Evolutionary conservation across 306 rosid genomes (phyloP), one percentile per base, ranked within the genome.

Genomic region (Gastrolobium villosum): DNA sequence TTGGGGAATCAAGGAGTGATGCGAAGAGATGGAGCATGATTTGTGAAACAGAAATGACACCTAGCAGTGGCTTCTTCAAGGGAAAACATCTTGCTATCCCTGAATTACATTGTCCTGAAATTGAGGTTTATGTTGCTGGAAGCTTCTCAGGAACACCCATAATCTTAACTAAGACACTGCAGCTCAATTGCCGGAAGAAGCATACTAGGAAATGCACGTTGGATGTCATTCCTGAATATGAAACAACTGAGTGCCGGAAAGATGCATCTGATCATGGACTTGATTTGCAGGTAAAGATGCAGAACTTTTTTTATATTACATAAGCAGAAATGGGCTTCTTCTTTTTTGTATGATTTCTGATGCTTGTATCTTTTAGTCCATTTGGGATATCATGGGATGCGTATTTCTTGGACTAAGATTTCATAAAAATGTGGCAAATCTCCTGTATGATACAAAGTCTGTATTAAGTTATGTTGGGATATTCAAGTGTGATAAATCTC

Each of bases 81-180:
- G 93, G 91, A 15, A 93, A 88, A 81, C 89, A 86, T 66, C 81
- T 84, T 74, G 76, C 52, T 69, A 83, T 83, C 39, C 35, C 87
- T 5, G 92, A 88, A 70, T 70, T 74, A n/a, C 41, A 72, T 49
- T 59, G 78, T 70, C 92, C 98, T 52, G 81, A 86, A 43, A 90
- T 93, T 56, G 99, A 96, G 90, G 96, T 96, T 76, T 95, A 95
- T 72, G 81, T 95, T 55, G 92, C 99, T 31, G 98, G 99, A n/a
- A 76, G 88, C 82, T 93, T 84, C 86, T 83, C 90, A 9, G 94
- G 96, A 71, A 85, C 79, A 20, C 99, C 97, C 0, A 78, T 93
- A 70, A 88, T 93, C 88, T 88, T 95, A 54, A 89, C 93, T 30
- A 93, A 91, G 90, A 91, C 86, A 14, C 54, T 95, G 87, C 91